These are phyloP conservation scores for Epichloe bromicola DNA, from an alignment of 2,329 filamentous ascomycete genomes.

Conservation along the genomic window DNA sequence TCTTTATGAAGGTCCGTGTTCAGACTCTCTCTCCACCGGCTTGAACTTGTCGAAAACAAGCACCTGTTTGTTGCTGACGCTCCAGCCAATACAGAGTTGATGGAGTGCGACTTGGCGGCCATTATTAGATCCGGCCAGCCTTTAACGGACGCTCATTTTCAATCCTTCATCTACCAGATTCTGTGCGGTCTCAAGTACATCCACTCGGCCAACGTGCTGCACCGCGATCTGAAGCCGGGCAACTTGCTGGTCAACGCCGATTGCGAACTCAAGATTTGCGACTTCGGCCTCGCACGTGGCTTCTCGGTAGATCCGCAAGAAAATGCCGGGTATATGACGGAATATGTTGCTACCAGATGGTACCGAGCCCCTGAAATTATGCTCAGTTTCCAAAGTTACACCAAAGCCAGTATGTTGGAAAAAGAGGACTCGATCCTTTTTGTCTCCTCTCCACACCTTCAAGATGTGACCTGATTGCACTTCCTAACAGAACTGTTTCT, in stretches of 20 bases:
- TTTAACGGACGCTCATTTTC: slow-evolving; percentile 95
- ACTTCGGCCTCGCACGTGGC: slow-evolving; percentile 90
- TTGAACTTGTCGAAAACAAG: not conserved
- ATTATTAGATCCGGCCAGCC: slow-evolving; percentile 97
- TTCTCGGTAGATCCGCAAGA: slow-evolving; percentile 97
- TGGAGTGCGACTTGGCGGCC: slow-evolving; percentile 96
- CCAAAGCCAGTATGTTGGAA: slow-evolving; percentile 83
- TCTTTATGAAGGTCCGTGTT: slow-evolving; percentile 71
- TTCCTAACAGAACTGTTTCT: not conserved
- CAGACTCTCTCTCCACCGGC: no score
- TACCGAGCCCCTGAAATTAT: slow-evolving; percentile 94
- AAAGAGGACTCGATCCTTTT: not conserved
- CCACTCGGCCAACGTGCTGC: slow-evolving; percentile 93
- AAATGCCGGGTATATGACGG: slow-evolving; percentile 98
- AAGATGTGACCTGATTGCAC: no score
- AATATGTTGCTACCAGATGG: slow-evolving; percentile 97
- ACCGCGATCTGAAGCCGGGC: slow-evolving; percentile 92
- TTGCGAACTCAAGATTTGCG: slow-evolving; percentile 98
- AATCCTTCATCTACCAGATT: slow-evolving; percentile 99
- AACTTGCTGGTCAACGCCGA: slow-evolving; percentile 97
- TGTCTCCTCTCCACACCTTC: not conserved
- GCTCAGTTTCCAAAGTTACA: slow-evolving; percentile 99
- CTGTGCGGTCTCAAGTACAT: slow-evolving; percentile 98
- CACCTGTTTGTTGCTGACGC: not conserved
- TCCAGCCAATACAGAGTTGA: slow-evolving; percentile 56